Conservation (phyloP, 2,329 filamentous ascomycete species). For the Fusarium fracticaudum region DNA sequence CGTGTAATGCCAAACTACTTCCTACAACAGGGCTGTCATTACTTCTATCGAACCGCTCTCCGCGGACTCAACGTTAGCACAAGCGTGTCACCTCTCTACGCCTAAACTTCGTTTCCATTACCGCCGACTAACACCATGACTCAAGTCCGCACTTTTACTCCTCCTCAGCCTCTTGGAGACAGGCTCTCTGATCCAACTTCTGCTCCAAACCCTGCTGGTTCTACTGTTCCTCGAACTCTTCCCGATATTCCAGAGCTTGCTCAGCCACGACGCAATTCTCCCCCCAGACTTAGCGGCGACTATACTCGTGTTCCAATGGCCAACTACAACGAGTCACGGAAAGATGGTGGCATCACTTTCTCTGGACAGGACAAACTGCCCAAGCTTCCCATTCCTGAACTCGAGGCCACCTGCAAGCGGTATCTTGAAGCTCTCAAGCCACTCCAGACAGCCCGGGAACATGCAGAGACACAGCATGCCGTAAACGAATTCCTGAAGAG, state of each 20-base stretch:
- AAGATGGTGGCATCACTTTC: constrained; percentile 83
- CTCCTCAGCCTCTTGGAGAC: constrained; percentile 77
- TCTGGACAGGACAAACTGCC: constrained; percentile 87
- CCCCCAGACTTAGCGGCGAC: constrained; percentile 42
- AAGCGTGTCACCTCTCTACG: constrained; percentile 79
- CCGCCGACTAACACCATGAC: constrained; percentile 49
- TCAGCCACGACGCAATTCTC: constrained; percentile 35
- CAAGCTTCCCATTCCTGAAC: constrained; percentile 90
- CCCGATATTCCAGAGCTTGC: constrained; percentile 47
- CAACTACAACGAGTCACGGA: constrained; percentile 60
- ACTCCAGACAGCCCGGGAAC: constrained; percentile 82
- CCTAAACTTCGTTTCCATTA: constrained; percentile 54
- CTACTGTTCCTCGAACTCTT: constrained; percentile 53
- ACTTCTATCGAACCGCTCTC: constrained; percentile 90
- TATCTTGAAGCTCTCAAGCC: constrained; percentile 84
- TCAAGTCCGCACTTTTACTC: constrained; percentile 55
- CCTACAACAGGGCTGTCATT: constrained; percentile 89
- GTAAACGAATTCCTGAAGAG: constrained; percentile 83
- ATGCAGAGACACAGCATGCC: constrained; percentile 81
- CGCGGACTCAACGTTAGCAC: constrained; percentile 86
- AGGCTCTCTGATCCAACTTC: constrained; percentile 62
- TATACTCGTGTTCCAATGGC: constrained; percentile 63
- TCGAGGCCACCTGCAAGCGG: constrained; percentile 79
- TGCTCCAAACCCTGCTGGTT: constrained; percentile 38
- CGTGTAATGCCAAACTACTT: constrained; percentile 83